Evolutionary conservation across 257 asterid genomes (phyloP).

Genomic region (Verbascum thapsus): DNA sequence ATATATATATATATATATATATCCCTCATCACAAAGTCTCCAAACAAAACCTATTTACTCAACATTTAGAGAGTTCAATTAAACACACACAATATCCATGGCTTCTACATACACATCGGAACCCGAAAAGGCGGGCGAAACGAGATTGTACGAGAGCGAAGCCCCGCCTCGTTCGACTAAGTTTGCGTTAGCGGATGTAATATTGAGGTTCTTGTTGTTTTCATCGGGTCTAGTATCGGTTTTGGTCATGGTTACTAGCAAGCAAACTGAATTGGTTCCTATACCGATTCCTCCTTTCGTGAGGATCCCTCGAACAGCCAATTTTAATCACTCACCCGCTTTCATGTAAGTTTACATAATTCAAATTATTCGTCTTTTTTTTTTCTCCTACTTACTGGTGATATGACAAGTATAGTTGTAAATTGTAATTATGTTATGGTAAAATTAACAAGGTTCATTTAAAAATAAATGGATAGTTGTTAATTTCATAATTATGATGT

Average conservation of each 20-base stretch:
- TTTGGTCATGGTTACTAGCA: slow-evolving; percentile 64
- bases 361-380: no score
- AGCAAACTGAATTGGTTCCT: slow-evolving; percentile 40
- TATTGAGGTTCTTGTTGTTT: slow-evolving; percentile 62
- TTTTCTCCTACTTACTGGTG: no score
- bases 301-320: slow-evolving; percentile 37
- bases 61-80: not conserved
- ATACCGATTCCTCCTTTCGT: slow-evolving; percentile 47
- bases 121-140: slow-evolving; percentile 28
- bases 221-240: slow-evolving; percentile 59
- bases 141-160: slow-evolving; percentile 4
- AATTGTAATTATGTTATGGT: no score
- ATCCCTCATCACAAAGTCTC: slow-evolving; percentile 15
- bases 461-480: no score
- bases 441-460: no score
- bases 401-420: no score
- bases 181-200: slow-evolving; percentile 47
- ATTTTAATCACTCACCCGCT: slow-evolving; percentile 75
- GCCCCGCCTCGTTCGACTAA: not conserved
- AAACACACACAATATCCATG: slow-evolving; percentile 25
- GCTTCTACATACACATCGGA: slow-evolving; percentile 26
- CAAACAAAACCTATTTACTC: slow-evolving; percentile 6
- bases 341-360: slow-evolving; percentile 69
- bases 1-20: slow-evolving; percentile 11
- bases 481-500: no score